Conservation (phyloP, 768 basidiomycete species). For the Xanthoconium purpureum region DNA sequence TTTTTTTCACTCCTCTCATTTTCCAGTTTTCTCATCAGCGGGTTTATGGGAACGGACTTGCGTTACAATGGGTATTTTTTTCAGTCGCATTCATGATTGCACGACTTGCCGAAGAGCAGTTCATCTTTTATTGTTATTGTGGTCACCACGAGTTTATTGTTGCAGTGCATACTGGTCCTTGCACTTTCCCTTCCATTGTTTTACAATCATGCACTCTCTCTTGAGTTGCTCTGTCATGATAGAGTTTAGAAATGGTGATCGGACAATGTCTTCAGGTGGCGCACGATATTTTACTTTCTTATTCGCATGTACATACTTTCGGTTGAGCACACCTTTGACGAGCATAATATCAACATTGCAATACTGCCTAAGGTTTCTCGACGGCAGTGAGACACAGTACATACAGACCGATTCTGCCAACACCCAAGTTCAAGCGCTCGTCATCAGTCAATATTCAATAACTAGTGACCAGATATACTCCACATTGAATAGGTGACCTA, state of each 20-base stretch:
- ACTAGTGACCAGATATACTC: background rate
- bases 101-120: background rate
- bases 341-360: too few relatives aligned
- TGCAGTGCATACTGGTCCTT: background rate
- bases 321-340: too few relatives aligned
- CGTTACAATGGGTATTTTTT: background rate
- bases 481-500: background rate
- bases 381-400: too few relatives aligned
- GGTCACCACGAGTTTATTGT: background rate
- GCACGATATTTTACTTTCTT: too few relatives aligned
- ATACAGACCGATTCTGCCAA: too few relatives aligned
- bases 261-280: too few relatives aligned
- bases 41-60: background rate
- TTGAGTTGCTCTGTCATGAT: background rate
- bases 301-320: too few relatives aligned
- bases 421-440: too few relatives aligned
- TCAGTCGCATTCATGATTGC: background rate
- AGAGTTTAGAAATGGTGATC: background rate
- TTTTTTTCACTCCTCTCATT: too few relatives aligned
- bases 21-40: background rate
- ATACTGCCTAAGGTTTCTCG: too few relatives aligned
- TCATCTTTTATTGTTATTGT: conserved; percentile 1
- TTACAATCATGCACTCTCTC: background rate
- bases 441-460: too few relatives aligned
- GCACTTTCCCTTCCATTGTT: background rate